Conservation (phyloP, 1,284 basidiomycete genomes). For the Sporisorium iseilematis-ciliati region DNA sequence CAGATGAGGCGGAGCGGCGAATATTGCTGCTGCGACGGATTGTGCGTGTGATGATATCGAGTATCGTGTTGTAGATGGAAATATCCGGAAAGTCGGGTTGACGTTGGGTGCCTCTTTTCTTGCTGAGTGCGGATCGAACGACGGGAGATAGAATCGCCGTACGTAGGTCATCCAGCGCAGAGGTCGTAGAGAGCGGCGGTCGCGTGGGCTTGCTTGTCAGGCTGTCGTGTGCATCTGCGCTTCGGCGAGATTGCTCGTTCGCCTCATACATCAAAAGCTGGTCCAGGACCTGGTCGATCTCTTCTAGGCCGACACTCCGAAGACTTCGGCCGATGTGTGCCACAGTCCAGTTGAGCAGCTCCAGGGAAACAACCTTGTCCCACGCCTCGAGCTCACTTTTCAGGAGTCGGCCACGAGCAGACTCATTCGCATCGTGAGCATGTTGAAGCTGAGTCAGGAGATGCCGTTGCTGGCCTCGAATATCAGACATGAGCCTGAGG, state of each 20-base stretch:
- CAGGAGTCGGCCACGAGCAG: background rate
- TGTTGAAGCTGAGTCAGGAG: slow-evolving; percentile 22
- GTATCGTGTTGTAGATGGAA: slow-evolving; percentile 47
- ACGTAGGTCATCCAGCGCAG: slow-evolving; percentile 6
- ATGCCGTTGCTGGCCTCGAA: slow-evolving; percentile 31
- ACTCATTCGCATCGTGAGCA: background rate
- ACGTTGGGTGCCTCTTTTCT: slow-evolving; percentile 3
- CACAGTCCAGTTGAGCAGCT: slow-evolving; percentile 21
- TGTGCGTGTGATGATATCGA: slow-evolving; percentile 39
- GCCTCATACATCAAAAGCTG: slow-evolving; percentile 38
- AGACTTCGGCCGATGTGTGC: slow-evolving; percentile 30
- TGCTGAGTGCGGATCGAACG: background rate
- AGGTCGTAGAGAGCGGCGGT: background rate
- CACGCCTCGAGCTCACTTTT: slow-evolving; percentile 21
- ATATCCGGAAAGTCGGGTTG: slow-evolving; percentile 33
- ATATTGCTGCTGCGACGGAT: slow-evolving; percentile 20
- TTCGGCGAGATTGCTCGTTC: slow-evolving; percentile 31
- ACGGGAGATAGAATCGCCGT: slow-evolving; percentile 15
- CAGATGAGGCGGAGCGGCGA: background rate
- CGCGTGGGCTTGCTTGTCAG: background rate
- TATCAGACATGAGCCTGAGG: slow-evolving; percentile 23
- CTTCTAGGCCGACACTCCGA: slow-evolving; percentile 31
- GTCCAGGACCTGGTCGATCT: slow-evolving; percentile 32
- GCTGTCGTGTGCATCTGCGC: background rate
- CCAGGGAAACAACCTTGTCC: slow-evolving; percentile 23